Conservation (phyloP, 805 yeast species). For the Diddensiella santjacobensis region DNA sequence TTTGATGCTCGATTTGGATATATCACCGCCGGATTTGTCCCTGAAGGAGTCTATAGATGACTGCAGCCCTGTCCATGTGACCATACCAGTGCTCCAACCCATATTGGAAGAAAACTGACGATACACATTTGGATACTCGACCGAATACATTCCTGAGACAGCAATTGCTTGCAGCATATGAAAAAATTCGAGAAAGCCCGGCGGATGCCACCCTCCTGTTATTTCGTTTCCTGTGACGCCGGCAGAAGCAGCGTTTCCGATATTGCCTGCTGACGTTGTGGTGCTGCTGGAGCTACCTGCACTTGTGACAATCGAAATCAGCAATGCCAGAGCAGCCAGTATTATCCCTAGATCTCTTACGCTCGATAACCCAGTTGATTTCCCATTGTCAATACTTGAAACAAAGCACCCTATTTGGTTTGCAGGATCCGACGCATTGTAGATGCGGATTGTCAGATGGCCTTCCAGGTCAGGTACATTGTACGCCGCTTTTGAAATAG, state of each 20-base stretch:
- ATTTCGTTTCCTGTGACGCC: conserved; percentile 9
- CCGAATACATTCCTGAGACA: conserved; percentile 31
- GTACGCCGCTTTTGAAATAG: conserved; percentile 32
- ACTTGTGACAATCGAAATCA: conserved; percentile 13
- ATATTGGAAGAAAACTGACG: conserved; percentile 31
- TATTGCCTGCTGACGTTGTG: conserved; percentile 8
- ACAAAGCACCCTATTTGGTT: conserved; percentile 27
- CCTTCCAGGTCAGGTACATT: conserved; percentile 36
- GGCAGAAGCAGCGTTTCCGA: conserved; percentile 13
- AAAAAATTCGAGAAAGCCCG: conserved; percentile 29
- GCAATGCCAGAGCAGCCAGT: conserved; percentile 30
- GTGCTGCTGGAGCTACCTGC: conserved; percentile 1
- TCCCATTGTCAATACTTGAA: conserved; percentile 32
- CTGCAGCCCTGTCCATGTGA: conserved; percentile 32
- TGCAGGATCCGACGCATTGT: conserved; percentile 19
- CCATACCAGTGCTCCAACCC: conserved; percentile 33
- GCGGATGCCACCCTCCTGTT: conserved; percentile 22
- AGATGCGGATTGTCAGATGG: conserved; percentile 22
- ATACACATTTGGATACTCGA: conserved; percentile 32
- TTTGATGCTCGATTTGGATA: conserved; percentile 16
- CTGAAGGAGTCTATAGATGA: conserved; percentile 30
- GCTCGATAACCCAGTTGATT: conserved; percentile 25
- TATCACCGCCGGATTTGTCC: conserved; percentile 31
- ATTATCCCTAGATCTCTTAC: conserved; percentile 31
- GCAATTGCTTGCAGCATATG: conserved; percentile 33